Evolutionary conservation across 108 stramenopile genomes (phyloP).

Genomic region (Pseudonitzschia delicatissima): DNA sequence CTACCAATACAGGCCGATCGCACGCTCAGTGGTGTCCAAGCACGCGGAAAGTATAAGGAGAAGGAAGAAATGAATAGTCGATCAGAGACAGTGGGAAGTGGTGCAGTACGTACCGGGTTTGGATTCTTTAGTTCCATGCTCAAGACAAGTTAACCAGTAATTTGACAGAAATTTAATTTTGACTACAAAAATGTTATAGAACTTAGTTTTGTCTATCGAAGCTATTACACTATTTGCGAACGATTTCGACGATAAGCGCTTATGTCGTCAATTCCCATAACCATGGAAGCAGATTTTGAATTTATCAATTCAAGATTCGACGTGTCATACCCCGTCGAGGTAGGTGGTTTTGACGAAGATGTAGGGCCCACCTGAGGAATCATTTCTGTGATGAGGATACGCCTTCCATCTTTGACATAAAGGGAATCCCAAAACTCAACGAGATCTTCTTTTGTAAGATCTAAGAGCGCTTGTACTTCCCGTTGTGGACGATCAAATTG

Average conservation of each 20-base stretch:
- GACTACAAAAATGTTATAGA: not conserved
- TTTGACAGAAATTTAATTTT: not conserved
- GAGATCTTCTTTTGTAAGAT: constrained; percentile 66
- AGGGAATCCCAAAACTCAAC: constrained; percentile 71
- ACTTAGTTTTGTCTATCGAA: not conserved
- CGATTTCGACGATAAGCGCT: constrained; percentile 42
- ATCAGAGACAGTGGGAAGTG: constrained; percentile 41
- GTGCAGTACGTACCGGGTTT: constrained; percentile 64
- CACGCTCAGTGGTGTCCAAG: constrained; percentile 71
- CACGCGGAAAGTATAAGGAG: constrained; percentile 64
- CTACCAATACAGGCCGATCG: constrained; percentile 87
- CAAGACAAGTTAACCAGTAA: constrained; percentile 61
- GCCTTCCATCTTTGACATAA: constrained; percentile 46
- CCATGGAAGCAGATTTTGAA: constrained; percentile 16
- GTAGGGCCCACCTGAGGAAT: constrained; percentile 62
- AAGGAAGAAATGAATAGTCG: constrained; percentile 32
- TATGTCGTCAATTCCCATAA: constrained; percentile 71
- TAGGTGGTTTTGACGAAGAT: constrained; percentile 50
- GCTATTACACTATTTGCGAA: constrained; percentile 6
- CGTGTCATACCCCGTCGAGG: constrained; percentile 39
- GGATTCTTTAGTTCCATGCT: constrained; percentile 84
- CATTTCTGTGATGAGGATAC: constrained; percentile 65
- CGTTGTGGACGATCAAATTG: constrained; percentile 70
- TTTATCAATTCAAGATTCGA: not conserved
- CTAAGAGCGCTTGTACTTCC: constrained; percentile 64